Base-by-base conservation (phyloP, 2,329 filamentous ascomycete species). In the Exserohilum turcica region DNA sequence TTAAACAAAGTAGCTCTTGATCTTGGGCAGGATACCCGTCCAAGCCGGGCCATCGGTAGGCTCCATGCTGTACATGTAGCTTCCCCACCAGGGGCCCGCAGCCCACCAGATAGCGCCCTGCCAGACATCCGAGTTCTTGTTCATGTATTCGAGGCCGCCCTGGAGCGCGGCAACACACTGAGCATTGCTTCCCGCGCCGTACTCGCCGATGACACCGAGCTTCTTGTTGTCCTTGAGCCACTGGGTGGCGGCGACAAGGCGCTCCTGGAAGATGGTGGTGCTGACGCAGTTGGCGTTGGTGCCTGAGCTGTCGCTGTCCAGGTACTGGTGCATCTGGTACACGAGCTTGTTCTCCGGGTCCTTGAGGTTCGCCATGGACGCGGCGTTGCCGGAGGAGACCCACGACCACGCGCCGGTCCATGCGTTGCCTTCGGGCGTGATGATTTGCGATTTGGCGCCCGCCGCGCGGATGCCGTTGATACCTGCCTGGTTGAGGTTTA, bases 251-350 rank as follows among this genome's bases (percentile, higher is more conserved):
- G 70, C 75, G 16, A 73, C 57, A 15, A 86, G 70, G 4, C 83
- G 76, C 59, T 84, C 79, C 19, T 71, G 68, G 46, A 83, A 81
- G 55, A 85, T 82, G n/a, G 82, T 85, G 5, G 69, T 57, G 54
- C 68, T 78, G 13, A 84, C 81, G 64, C 83, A 86, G 24, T 73
- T 71, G 2, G 71, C 73, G 2, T 72, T 74, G 0, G 82, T 84
- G 7, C 83, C 83, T 2, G 78, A 81, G 47, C 80, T 79, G 54
- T 85, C 82, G 0, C 71, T 74, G 71, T 86, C 83, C 32, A 85
- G 82, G 63, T 85, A 86, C 72, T 85, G 83, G 66, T 86, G 83
- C 83, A 85, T 85, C 64, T 85, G 81, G 70, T 82, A 85, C 65
- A 85, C 71, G 51, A 85, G 76, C 63, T 82, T 83, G 71, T 84